Evolutionary conservation across 352 stramenopile species (phyloP).

Genomic region (Globisporangium nunn): DNA sequence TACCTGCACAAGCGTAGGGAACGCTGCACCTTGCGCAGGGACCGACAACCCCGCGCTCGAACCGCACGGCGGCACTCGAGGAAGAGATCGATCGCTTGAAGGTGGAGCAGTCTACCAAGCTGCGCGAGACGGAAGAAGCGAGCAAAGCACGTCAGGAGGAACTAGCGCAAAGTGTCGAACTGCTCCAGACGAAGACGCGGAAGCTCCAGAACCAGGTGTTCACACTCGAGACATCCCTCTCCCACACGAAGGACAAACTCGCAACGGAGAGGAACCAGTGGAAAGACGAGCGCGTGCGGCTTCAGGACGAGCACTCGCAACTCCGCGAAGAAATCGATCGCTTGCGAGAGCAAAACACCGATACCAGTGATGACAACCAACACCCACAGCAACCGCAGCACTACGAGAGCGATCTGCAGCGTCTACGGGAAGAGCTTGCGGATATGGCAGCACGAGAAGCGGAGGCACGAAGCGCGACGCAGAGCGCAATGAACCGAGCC

Average conservation of each 20-base stretch:
- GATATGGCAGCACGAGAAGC: neutral
- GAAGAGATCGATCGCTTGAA: conserved; percentile 53
- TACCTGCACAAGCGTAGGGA: conserved; percentile 14
- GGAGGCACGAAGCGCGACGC: neutral
- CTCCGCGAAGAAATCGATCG: conserved; percentile 15
- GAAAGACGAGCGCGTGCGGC: conserved; percentile 22
- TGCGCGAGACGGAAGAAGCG: conserved; percentile 31
- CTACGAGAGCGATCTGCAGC: conserved; percentile 5
- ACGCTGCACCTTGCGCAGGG: conserved; percentile 41
- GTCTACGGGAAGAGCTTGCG: conserved; percentile 4
- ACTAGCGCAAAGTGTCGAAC: conserved; percentile 21
- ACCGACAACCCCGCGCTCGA: conserved; percentile 18
- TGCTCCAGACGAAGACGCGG: conserved; percentile 27
- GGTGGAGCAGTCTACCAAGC: conserved; percentile 27
- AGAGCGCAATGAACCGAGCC: neutral
- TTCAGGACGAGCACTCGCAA: conserved; percentile 13
- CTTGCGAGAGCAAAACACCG: neutral
- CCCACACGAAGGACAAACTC: conserved; percentile 27
- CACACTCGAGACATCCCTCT: conserved; percentile 35
- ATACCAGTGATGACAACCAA: neutral
- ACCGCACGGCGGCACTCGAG: conserved; percentile 41
- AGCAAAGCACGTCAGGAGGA: conserved; percentile 21
- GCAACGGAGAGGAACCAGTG: conserved; percentile 24
- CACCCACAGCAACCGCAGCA: neutral
- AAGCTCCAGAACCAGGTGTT: conserved; percentile 51